Evolutionary conservation across 176 grass and related monocot species (phyloP).

Genomic region (Oryza meridionalis): DNA sequence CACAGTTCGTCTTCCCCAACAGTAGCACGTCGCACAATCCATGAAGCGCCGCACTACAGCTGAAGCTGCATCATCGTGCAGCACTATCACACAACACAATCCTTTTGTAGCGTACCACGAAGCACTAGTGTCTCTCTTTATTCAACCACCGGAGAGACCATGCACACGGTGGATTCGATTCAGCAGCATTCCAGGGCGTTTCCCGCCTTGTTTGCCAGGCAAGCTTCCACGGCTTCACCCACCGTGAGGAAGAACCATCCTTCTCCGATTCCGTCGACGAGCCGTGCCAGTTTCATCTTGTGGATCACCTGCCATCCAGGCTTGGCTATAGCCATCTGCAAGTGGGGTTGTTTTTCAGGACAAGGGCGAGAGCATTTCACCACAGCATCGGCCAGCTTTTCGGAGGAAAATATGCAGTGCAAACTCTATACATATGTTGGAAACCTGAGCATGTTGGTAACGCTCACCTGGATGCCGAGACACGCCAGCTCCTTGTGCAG

Average conservation of each 20-base stretch:
- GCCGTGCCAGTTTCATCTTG: slow-evolving; percentile 79
- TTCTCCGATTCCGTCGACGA: slow-evolving; percentile 60
- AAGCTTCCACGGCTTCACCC: slow-evolving; percentile 76
- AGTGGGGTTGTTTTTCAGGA: background rate
- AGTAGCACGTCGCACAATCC: background rate
- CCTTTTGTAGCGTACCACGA: background rate
- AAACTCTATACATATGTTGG: background rate
- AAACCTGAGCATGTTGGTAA: background rate
- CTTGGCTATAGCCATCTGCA: slow-evolving; percentile 68
- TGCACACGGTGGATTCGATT: background rate
- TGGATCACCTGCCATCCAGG: slow-evolving; percentile 82
- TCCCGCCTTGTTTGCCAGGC: slow-evolving; percentile 1
- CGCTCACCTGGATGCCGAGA: slow-evolving; percentile 70
- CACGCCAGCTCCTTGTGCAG: slow-evolving; percentile 65
- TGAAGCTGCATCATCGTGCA: slow-evolving; percentile 4
- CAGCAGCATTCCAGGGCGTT: slow-evolving; percentile 13
- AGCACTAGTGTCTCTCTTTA: background rate
- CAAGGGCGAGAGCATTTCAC: background rate
- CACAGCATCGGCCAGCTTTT: background rate
- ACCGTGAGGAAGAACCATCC: slow-evolving; percentile 88
- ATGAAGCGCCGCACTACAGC: background rate
- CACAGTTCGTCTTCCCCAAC: too few species aligned
- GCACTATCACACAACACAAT: background rate
- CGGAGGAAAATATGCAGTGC: too few species aligned
- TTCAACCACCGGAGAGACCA: background rate